Conservation (phyloP, 176 grass and related monocot species). For the Aegilops tauschii region DNA sequence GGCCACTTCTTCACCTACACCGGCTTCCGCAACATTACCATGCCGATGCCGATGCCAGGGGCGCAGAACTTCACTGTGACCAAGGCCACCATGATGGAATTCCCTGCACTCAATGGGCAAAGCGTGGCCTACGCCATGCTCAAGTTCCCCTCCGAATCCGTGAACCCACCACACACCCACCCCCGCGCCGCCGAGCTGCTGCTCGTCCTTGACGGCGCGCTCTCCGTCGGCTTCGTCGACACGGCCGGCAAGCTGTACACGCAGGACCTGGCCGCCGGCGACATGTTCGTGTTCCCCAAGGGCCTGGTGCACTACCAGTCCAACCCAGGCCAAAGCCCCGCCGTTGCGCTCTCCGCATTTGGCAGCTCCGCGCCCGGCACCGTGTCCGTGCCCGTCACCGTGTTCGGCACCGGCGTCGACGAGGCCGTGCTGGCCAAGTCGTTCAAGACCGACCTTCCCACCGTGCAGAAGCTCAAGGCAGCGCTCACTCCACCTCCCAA, state of each 20-base stretch:
- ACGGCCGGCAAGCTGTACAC: not conserved
- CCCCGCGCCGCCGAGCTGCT: conserved; percentile 24
- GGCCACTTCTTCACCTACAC: conserved; percentile 34
- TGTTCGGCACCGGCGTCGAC: not conserved
- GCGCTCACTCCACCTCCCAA: not conserved
- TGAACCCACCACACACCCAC: conserved; percentile 23
- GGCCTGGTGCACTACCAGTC: conserved; percentile 51
- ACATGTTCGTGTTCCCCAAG: not conserved
- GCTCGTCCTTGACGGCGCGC: not conserved
- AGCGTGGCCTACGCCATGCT: conserved; percentile 33
- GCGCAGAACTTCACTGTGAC: not conserved
- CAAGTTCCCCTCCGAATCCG: not conserved
- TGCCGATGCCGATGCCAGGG: not conserved
- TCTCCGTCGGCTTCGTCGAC: not conserved
- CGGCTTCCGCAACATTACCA: not conserved
- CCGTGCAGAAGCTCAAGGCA: not conserved
- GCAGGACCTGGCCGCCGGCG: not conserved
- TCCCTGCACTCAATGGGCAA: conserved; percentile 15
- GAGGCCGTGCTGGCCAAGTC: not conserved
- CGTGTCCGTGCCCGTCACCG: not conserved
- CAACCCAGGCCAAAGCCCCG: not conserved
- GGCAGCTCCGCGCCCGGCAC: conserved; percentile 27
- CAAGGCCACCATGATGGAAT: conserved; percentile 28
- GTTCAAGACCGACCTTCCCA: not conserved
- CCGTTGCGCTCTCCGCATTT: conserved; percentile 28